Base-by-base conservation (phyloP, 2,329 filamentous ascomycete genomes). In the Cadophora luteo-olivacea region DNA sequence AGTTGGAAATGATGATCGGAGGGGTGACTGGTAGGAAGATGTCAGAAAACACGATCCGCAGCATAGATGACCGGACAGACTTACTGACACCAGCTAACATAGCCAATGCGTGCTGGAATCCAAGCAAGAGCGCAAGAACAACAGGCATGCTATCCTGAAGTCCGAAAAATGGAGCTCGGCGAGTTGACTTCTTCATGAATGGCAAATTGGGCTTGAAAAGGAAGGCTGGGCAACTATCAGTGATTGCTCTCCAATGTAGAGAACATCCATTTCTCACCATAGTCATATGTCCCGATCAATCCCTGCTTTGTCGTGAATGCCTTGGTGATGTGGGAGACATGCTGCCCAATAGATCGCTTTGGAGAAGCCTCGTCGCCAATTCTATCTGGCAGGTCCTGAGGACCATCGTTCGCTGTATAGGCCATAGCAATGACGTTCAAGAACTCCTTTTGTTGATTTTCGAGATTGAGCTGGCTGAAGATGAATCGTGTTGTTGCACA, bases 221-320 rank as follows among this genome's bases (percentile, higher is more conserved):
- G 76, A 94, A 96, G 22, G 69, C 76, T 76, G 55, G n/a, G 25
- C 33, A 14, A 58, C 67, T 38, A 33, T 71, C 64, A 71, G 63
- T 54, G 67, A 12, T 57, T 66, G 45, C n/a, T 65, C 61, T 32
- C 12, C 51, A 6, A 67, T 65, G 16, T 29, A 29, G 29, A 29
- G 16, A 19, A 64, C 36, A 86, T 92, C 25, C 83, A 88, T 79
- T 52, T 16, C 70, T 67, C 67, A 75, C 74, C 92, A 85, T 97
- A 97, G 84, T 97, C 92, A 80, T 97, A 97, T 75, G 89, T 85
- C 71, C 94, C 94, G 66, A 97, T 80, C 32, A 97, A 85, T 14
- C 94, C 94, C 83, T 82, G 82, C 78, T 81, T 85, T 14, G 84
- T 85, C 0, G 83, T 85, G 69, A 85, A 82, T 3, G 82, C 81